Evolutionary conservation across 2,329 filamentous ascomycete genomes (phyloP), one percentile per base, ranked within the genome.

Genomic region (Dactylellina cionopaga): DNA sequence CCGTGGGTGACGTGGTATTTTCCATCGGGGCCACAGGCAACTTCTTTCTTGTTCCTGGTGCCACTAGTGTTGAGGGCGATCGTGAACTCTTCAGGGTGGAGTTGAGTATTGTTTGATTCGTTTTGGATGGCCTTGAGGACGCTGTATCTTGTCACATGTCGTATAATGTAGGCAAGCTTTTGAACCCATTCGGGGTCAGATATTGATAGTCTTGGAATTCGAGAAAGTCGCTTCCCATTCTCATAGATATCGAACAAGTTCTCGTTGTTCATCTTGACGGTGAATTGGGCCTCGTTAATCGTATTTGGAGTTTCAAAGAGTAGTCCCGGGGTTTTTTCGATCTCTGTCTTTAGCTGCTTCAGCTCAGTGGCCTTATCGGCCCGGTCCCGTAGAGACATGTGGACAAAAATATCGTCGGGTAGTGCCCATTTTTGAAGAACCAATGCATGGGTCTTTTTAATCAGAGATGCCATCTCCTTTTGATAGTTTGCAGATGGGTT

Each of bases 371-470:
- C n/a, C n/a, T n/a, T n/a, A n/a, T n/a, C n/a, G n/a, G n/a, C n/a
- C n/a, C n/a, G n/a, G n/a, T n/a, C n/a, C n/a, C n/a, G n/a, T n/a
- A n/a, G n/a, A n/a, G n/a, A n/a, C n/a, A n/a, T n/a, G n/a, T n/a
- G n/a, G 4, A 55, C 33, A 5, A 9, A 55, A 15, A 19, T 41
- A 17, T 39, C 51, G 3, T n/a, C 13, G 2, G 35, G 33, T 15
- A 58, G 35, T 11, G 37, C 54, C 54, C 54, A 58, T 17, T 24
- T 60, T 31, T 24, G 41, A 46, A 60, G 41, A 6, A 60, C 15
- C 1, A 17, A 27, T n/a, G 31, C 13, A 17, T 27, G 10, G 6
- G 7, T 15, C 17, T 13, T 9, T 19, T 22, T 33, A 27, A 37
- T 37, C 6, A 10, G 17, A 1, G 37, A 15, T 7, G 2, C 2